These are phyloP conservation scores for Torulaspora delbrueckii DNA, from an alignment of 805 yeast species.

Conservation along the genomic window DNA sequence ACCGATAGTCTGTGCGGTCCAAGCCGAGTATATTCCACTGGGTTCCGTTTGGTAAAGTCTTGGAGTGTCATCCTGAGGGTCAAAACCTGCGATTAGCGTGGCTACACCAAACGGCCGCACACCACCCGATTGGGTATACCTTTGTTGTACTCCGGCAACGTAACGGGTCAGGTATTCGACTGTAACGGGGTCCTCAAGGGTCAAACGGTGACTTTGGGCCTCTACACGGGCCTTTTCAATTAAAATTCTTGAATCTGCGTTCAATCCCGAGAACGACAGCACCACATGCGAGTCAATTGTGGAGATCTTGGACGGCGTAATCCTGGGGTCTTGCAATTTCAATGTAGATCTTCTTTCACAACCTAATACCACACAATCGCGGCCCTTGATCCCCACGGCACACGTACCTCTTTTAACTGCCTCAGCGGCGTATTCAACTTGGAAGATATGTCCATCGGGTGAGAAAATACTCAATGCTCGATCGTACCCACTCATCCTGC, in stretches of 20 bases:
- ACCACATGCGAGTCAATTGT: conserved; percentile 86
- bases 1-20: conserved; percentile 98
- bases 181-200: conserved; percentile 90
- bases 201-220: conserved; percentile 90
- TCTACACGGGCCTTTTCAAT: conserved; percentile 94
- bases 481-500: conserved; percentile 94
- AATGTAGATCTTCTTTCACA: conserved; percentile 95
- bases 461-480: conserved; percentile 96
- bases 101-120: conserved; percentile 97
- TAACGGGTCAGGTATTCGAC: conserved; percentile 89
- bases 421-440: conserved; percentile 95
- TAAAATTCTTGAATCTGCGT: conserved; percentile 95
- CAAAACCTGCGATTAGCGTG: conserved; percentile 93
- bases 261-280: conserved; percentile 92
- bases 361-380: conserved; percentile 83
- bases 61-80: conserved; percentile 68
- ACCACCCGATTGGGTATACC: conserved; percentile 97
- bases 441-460: conserved; percentile 99
- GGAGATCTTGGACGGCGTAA: conserved; percentile 91
- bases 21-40: conserved; percentile 91
- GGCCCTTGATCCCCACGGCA: conserved; percentile 95
- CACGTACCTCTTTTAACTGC: conserved; percentile 98
- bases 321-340: conserved; percentile 93
- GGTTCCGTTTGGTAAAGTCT: conserved; percentile 94
- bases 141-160: conserved; percentile 97